A percentile compares a stretch with the other conserved stretches of the same genome.
Conservation (phyloP, 2,329 filamentous ascomycete genomes). For the Cladosporium cucumerinum region DNA sequence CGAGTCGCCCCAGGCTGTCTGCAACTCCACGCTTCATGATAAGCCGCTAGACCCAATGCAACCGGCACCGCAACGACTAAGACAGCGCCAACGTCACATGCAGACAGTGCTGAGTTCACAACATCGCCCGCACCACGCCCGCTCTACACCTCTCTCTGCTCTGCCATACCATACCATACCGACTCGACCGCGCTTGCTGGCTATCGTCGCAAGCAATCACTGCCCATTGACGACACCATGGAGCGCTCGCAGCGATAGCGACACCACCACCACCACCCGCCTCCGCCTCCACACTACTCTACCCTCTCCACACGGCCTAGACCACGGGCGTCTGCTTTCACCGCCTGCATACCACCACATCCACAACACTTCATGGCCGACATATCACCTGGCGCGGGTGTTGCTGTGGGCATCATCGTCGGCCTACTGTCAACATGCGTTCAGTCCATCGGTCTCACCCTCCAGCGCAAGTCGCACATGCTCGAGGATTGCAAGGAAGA, state of each 20-base stretch:
- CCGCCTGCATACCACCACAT: background rate
- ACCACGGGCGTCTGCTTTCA: background rate
- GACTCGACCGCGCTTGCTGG: background rate
- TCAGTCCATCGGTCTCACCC: conserved; percentile 88
- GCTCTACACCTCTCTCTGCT: background rate
- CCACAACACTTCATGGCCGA: conserved; percentile 14
- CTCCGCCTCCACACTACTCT: conserved; percentile 1
- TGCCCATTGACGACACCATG: conserved; percentile 10
- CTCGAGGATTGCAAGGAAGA: conserved; percentile 89
- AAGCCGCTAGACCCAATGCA: background rate
- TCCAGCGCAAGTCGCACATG: conserved; percentile 97
- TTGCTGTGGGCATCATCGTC: conserved; percentile 76
- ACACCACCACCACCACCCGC: background rate
- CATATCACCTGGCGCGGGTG: conserved; percentile 36
- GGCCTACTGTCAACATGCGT: conserved; percentile 90
- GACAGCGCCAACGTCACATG: background rate
- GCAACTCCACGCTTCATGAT: background rate
- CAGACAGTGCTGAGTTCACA: background rate
- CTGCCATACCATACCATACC: background rate
- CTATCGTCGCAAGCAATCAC: background rate
- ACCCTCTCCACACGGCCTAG: background rate
- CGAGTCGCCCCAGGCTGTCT: background rate
- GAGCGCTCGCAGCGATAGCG: conserved; percentile 9
- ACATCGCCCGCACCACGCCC: background rate
- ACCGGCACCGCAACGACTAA: background rate